These are phyloP conservation scores for Carpinus fangiana DNA, from an alignment of 306 rosid species.

Conservation along the genomic window DNA sequence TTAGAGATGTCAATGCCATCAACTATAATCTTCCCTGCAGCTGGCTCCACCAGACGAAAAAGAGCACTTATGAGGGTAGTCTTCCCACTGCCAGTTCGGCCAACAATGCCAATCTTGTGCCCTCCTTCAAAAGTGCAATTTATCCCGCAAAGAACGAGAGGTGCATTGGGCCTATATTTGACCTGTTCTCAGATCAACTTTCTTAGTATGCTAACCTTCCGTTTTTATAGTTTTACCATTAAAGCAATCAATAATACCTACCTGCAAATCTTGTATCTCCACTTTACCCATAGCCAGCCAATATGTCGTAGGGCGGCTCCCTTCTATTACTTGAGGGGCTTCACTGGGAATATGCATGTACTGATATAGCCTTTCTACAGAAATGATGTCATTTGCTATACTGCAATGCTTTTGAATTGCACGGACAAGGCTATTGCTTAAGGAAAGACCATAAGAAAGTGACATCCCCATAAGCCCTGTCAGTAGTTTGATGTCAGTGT, in stretches of 20 bases:
- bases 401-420: constrained; percentile 70
- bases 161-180: constrained; percentile 43
- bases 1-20: constrained; percentile 70
- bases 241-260: not conserved
- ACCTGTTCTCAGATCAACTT: constrained; percentile 33
- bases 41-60: constrained; percentile 77
- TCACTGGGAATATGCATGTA: constrained; percentile 78
- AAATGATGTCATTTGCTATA: constrained; percentile 66
- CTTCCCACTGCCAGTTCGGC: constrained; percentile 62
- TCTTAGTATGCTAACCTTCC: not conserved
- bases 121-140: constrained; percentile 62
- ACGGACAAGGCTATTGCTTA: constrained; percentile 47
- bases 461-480: constrained; percentile 84
- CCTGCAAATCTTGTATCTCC: constrained; percentile 64
- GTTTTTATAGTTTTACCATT: not conserved
- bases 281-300: constrained; percentile 78
- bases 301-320: constrained; percentile 52
- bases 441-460: constrained; percentile 80
- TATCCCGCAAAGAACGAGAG: constrained; percentile 55
- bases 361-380: constrained; percentile 82
- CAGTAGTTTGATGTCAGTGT: not conserved
- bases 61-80: constrained; percentile 64
- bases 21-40: constrained; percentile 55
- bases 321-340: constrained; percentile 64
- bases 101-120: constrained; percentile 58